Evolutionary conservation across 2,329 filamentous ascomycete species (phyloP).

Genomic region (Neospermospora avenae): DNA sequence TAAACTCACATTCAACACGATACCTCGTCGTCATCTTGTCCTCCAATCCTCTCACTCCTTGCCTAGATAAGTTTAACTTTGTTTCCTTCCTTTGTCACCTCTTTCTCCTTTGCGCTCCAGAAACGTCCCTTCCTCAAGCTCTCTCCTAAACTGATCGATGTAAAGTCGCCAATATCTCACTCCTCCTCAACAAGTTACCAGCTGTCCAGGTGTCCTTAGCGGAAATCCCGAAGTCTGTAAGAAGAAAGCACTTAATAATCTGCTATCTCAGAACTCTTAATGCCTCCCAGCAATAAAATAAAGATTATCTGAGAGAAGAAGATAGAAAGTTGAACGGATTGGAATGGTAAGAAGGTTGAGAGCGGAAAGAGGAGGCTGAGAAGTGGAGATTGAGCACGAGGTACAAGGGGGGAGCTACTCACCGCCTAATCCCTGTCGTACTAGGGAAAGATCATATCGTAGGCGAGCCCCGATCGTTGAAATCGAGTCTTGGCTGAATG

Average conservation of each 20-base stretch:
- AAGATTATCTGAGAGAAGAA: neutral
- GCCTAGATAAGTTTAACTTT: too few species aligned
- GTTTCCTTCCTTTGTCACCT: neutral
- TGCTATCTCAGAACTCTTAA: too few species aligned
- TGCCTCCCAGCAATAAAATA: too few species aligned
- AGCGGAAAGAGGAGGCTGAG: neutral
- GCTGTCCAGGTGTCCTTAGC: too few species aligned
- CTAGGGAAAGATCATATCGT: neutral
- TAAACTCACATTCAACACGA: conserved; percentile 65
- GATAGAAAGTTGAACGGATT: neutral
- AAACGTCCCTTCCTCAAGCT: neutral
- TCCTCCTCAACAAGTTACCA: too few species aligned
- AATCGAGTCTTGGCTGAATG: neutral
- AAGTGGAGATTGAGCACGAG: neutral
- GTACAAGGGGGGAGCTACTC: neutral
- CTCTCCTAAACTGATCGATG: too few species aligned
- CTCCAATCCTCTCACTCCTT: neutral
- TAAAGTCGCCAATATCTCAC: too few species aligned
- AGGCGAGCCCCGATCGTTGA: neutral
- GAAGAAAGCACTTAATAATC: too few species aligned
- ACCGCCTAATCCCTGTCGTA: conserved; percentile 1
- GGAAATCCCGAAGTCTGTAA: neutral
- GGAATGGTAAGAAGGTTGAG: neutral
- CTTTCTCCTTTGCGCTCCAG: neutral
- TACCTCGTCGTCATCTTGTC: conserved; percentile 58